Evolutionary conservation across 768 basidiomycete genomes (phyloP), one percentile per base, ranked within the genome.

Genomic region (Lentinula lateritia): DNA sequence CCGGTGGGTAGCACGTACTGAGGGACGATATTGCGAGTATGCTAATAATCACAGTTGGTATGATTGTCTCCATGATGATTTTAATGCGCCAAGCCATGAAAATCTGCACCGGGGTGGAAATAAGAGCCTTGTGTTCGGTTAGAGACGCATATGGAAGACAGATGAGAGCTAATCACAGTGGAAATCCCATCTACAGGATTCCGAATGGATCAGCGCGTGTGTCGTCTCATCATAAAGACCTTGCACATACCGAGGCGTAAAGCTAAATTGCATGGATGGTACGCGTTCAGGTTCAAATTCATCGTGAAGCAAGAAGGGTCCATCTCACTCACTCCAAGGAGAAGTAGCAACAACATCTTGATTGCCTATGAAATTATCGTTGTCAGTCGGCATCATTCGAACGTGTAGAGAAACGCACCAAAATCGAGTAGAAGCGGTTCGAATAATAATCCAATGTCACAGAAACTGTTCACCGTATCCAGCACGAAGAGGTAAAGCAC

Each of bases 51-150:
- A 48, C 48, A 10, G 53, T 10, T 34, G 55, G 61, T 4, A 61
- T 57, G 13, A 20, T n/a, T 34, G 53, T 50, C 38, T 56, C 42
- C 41, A 42, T 61, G 12, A 61, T 50, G 7, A 45, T 28, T 23
- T 48, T 38, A 20, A 61, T 55, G 15, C 61, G 53, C 53, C 53
- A 61, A 12, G 52, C 61, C 53, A 61, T 54, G 53, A 46, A 61
- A 10, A 61, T 61, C 20, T 61, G 61, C 15, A 61, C 61, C 18
- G 61, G 61, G 12, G 61, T 61, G 2, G 61, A 61, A 12, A 61
- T 56, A 12, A 61, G 53, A 56, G 55, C 41, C 61, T 61, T 34
- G 5, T 5, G 16, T 32, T 20, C 28, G 13, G n/a, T 56, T 32
- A 56, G 28, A 28, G 23, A 43, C 23, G 35, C 28, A 12, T 13